Evolutionary conservation across 192 early-diverging fungal genomes (phyloP).

Genomic region (Coemansia sp.): DNA sequence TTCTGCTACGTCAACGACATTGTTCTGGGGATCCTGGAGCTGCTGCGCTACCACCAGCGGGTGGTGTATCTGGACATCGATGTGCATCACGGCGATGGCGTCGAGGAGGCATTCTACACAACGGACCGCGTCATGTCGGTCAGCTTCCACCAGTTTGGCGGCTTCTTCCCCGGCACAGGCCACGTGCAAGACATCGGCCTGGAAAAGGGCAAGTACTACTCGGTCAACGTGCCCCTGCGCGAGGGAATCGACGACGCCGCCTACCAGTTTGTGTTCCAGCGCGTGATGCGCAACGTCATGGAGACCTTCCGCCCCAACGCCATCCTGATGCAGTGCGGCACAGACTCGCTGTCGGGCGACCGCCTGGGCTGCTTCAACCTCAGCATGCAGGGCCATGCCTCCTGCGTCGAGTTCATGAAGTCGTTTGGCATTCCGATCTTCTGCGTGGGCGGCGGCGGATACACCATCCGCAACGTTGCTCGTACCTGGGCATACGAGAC

Average conservation of each 20-base stretch:
- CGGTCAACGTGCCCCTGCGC: conserved; percentile 92
- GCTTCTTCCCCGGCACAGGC: conserved; percentile 97
- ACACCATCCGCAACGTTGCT: conserved; percentile 93
- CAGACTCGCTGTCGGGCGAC: conserved; percentile 90
- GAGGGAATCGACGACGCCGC: conserved; percentile 91
- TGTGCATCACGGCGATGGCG: conserved; percentile 98
- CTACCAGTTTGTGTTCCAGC: conserved; percentile 86
- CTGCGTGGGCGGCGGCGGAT: conserved; percentile 93
- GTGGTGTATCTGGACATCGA: conserved; percentile 97
- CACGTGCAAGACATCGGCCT: conserved; percentile 89
- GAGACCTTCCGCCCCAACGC: conserved; percentile 85
- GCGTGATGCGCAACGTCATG: conserved; percentile 84
- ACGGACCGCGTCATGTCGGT: conserved; percentile 99
- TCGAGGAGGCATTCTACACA: conserved; percentile 97
- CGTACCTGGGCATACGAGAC: conserved; percentile 98
- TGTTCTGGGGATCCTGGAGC: conserved; percentile 86
- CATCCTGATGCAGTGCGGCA: conserved; percentile 91
- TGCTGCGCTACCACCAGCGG: conserved; percentile 81
- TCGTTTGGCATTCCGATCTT: conserved; percentile 87
- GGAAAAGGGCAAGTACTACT: conserved; percentile 83
- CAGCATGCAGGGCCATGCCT: conserved; percentile 88
- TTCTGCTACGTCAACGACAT: conserved; percentile 99
- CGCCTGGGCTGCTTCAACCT: conserved; percentile 93
- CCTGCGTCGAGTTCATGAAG: conserved; percentile 91
- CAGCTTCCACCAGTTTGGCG: conserved; percentile 96